A percentile compares a stretch with the other conserved stretches of the same genome.
Conservation (phyloP, 495 filamentous ascomycete genomes). For the Ramalina peruviana region DNA sequence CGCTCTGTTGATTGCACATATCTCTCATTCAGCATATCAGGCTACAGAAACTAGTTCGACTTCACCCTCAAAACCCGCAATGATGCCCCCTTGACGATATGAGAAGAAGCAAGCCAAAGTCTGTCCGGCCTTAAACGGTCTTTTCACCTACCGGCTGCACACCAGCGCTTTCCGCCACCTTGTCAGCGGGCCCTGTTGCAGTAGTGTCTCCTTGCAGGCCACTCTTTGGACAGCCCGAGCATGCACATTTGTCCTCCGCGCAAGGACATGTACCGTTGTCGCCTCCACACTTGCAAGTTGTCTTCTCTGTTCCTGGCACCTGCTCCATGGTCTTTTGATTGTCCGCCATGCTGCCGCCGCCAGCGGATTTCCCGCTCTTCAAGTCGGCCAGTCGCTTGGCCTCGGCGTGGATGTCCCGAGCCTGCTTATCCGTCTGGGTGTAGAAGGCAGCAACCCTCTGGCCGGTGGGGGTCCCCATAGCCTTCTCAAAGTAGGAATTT, state of each 20-base stretch:
- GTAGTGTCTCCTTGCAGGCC: slow-evolving; percentile 12
- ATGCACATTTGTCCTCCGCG: slow-evolving; percentile 17
- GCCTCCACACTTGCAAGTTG: slow-evolving; percentile 17
- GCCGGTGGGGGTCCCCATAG: slow-evolving; percentile 68
- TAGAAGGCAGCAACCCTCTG: slow-evolving; percentile 81
- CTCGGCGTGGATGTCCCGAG: slow-evolving; percentile 84
- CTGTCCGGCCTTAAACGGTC: slow-evolving; percentile 1
- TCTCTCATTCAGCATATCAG: no score
- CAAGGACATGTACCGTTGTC: slow-evolving; percentile 16
- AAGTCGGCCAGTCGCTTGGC: slow-evolving; percentile 74
- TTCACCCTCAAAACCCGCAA: no score
- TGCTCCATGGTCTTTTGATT: slow-evolving; percentile 14
- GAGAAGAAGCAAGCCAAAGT: background rate
- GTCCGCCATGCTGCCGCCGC: slow-evolving; percentile 22
- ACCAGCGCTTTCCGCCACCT: slow-evolving; percentile 9
- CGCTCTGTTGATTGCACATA: background rate
- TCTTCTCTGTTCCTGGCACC: slow-evolving; percentile 17
- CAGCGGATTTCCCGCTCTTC: slow-evolving; percentile 52
- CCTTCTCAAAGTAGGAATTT: slow-evolving; percentile 83
- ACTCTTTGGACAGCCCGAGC: slow-evolving; percentile 13
- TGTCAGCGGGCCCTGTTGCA: slow-evolving; percentile 17
- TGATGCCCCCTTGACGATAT: no score
- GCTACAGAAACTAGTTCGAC: no score
- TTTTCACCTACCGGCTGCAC: slow-evolving; percentile 16
- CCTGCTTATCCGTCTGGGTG: slow-evolving; percentile 62